phyloP scores from a whole-genome alignment of 1,139 yeast genomes.

The Candida sanyaensis region DNA sequence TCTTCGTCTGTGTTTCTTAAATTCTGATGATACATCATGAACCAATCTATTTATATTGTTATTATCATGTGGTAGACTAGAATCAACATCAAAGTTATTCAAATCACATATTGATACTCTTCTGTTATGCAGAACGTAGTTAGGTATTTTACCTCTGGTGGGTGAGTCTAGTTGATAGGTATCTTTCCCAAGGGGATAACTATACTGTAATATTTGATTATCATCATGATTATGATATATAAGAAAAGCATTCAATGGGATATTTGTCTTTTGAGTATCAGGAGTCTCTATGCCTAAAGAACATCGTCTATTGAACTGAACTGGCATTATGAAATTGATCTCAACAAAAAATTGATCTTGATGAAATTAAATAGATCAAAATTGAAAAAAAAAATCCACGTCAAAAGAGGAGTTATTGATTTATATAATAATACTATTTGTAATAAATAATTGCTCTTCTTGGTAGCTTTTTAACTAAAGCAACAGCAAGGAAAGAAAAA shows the following conservation, averaged over 20 bases:
- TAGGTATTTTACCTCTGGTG: too few relatives aligned
- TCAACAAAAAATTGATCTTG: too few relatives aligned
- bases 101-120: neutral
- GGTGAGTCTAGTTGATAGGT: too few relatives aligned
- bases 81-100: neutral
- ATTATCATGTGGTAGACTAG: neutral
- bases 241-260: neutral
- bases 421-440: too few relatives aligned
- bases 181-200: too few relatives aligned
- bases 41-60: too few relatives aligned
- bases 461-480: neutral
- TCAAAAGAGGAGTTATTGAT: too few relatives aligned
- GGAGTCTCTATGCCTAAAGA: neutral
- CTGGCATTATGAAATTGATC: neutral
- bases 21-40: neutral
- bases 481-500: neutral
- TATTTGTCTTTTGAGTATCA: neutral
- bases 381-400: neutral
- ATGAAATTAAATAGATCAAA: neutral
- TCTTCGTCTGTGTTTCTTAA: neutral
- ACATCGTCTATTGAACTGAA: neutral
- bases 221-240: neutral
- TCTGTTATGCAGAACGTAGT: neutral
- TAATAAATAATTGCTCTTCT: neutral
- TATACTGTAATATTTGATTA: too few relatives aligned